Percentiles rank a stretch among this genome's conserved stretches.
Conservation (phyloP, 1,139 yeast genomes). For the Insectozyma bohioensis region DNA sequence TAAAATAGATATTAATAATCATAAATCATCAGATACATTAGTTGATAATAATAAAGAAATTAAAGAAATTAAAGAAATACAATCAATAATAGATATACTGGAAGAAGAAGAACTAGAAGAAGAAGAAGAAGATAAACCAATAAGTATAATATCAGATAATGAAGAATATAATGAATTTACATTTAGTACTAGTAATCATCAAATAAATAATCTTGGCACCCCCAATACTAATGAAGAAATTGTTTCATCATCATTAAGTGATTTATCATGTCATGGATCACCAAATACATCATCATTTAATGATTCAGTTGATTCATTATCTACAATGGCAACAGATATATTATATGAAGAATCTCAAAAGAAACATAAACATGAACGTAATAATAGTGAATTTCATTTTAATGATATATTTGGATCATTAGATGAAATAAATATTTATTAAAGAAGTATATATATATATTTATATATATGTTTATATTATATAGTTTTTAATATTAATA, state of each 20-base stretch:
- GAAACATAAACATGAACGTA: neutral
- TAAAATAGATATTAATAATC: slow-evolving; percentile 1
- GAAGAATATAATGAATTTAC: slow-evolving; percentile 3
- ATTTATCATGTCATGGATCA: slow-evolving; percentile 4
- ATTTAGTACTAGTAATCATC: neutral
- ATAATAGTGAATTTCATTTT: slow-evolving; percentile 2
- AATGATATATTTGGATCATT: slow-evolving; percentile 7
- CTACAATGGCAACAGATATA: slow-evolving; percentile 15
- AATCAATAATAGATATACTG: too few species aligned
- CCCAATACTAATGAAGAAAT: too few species aligned
- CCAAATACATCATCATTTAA: slow-evolving; percentile 7
- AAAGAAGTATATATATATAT: too few species aligned
- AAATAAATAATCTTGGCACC: too few species aligned
- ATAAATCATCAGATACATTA: slow-evolving; percentile 3
- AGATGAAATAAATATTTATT: slow-evolving; percentile 5
- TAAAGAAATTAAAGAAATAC: neutral
- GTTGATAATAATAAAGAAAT: neutral
- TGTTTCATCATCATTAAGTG: too few species aligned
- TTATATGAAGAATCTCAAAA: neutral
- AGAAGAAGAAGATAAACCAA: neutral
- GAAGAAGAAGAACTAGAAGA: slow-evolving; percentile 1
- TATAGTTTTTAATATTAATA: too few species aligned
- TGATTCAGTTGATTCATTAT: slow-evolving; percentile 13
- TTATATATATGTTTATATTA: neutral
- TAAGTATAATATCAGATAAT: neutral